Percentiles rank a stretch among this genome's conserved stretches.
phyloP scores from a whole-genome alignment of 2,329 filamentous ascomycete genomes.

The Alternaria novae-zelandiae region DNA sequence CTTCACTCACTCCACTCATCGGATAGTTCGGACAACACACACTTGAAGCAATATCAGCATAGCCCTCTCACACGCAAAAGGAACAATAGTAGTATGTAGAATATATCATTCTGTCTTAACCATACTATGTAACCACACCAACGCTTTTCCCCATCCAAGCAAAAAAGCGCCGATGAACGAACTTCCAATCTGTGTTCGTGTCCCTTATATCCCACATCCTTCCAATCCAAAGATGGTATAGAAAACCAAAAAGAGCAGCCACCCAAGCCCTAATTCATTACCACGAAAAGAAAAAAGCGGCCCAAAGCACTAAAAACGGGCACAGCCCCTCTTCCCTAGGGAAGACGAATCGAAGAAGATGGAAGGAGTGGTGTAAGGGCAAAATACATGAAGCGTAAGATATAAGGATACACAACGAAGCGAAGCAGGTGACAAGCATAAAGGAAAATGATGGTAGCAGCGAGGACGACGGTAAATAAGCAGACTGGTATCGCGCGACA shows the following conservation, averaged over 20 bases:
- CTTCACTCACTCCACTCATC: no score
- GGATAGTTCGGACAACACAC: no score
- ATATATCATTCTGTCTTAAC: background rate
- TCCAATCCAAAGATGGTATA: background rate
- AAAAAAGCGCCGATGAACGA: background rate
- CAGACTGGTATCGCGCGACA: slow-evolving; percentile 11
- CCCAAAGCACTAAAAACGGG: background rate
- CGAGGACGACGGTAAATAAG: background rate
- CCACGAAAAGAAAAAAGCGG: background rate
- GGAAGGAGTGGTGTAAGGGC: background rate
- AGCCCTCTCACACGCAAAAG: no score
- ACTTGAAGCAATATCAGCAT: background rate
- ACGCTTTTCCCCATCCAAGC: background rate
- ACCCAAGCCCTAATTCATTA: background rate
- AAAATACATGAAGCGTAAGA: slow-evolving; percentile 3
- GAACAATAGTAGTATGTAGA: background rate
- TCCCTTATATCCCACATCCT: background rate
- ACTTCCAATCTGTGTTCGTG: background rate
- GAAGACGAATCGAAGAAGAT: background rate
- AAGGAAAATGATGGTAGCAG: background rate
- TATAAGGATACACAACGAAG: background rate
- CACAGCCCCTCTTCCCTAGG: background rate
- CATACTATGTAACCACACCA: background rate
- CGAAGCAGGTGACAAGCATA: background rate
- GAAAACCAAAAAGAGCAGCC: background rate